Evolutionary conservation across 257 asterid genomes (phyloP).

Genomic region (Salvia hispanica): DNA sequence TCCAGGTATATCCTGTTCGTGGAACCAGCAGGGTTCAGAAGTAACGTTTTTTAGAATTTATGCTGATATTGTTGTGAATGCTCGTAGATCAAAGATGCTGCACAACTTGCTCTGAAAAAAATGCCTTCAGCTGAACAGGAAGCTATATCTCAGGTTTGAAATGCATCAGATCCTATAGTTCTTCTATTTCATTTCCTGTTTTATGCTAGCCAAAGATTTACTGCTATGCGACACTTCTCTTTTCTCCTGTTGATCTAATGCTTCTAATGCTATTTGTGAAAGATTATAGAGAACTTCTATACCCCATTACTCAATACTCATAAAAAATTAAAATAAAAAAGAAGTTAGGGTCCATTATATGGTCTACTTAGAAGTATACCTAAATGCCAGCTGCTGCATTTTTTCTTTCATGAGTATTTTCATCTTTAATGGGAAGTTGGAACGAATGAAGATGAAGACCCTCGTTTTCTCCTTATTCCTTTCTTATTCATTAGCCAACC

Average conservation of each 20-base stretch:
- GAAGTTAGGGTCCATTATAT: conserved; percentile 1
- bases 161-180: conserved; percentile 21
- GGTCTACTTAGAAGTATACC: not conserved
- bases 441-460: conserved; percentile 10
- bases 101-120: conserved; percentile 90
- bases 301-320: conserved; percentile 1
- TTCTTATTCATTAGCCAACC: conserved; percentile 4
- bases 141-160: conserved; percentile 91
- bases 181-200: conserved; percentile 18
- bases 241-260: conserved; percentile 11
- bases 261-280: not conserved
- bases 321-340: not conserved
- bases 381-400: not conserved
- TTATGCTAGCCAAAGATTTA: conserved; percentile 10
- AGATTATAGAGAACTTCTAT: not conserved
- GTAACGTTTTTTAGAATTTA: conserved; percentile 22
- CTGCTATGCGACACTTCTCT: not conserved
- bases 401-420: conserved; percentile 2
- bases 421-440: conserved; percentile 9
- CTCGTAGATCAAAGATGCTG: conserved; percentile 88
- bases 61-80: conserved; percentile 33
- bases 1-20: conserved; percentile 60
- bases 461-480: not conserved
- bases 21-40: conserved; percentile 26
- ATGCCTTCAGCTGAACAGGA: conserved; percentile 95